phyloP scores from a whole-genome alignment of 768 basidiomycete species.

The Daedaleopsis sinensis region DNA sequence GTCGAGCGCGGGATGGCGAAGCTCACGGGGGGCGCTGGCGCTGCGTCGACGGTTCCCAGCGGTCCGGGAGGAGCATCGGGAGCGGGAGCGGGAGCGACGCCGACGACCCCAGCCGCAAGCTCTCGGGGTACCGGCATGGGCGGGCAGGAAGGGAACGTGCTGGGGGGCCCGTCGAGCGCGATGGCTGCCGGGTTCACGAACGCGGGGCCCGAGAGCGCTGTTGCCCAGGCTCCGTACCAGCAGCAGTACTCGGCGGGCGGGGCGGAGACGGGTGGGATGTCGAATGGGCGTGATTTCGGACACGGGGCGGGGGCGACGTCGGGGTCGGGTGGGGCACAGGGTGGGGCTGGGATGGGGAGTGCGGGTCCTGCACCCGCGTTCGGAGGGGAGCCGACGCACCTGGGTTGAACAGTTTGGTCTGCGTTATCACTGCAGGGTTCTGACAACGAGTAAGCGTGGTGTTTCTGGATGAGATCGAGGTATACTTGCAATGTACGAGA shows the following conservation, averaged over 20 bases:
- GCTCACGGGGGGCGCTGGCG: slow-evolving; percentile 12
- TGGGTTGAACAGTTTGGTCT: no score
- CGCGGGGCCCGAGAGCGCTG: slow-evolving; percentile 4
- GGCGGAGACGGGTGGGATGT: neutral
- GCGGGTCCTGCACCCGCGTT: slow-evolving; percentile 7
- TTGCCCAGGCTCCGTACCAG: slow-evolving; percentile 5
- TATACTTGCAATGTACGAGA: no score
- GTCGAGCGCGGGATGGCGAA: slow-evolving; percentile 18
- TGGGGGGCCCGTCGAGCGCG: slow-evolving; percentile 1
- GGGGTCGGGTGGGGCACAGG: neutral
- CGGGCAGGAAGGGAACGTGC: slow-evolving; percentile 4
- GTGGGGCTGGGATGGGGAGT: neutral
- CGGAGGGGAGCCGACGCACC: neutral
- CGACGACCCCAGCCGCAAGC: no score
- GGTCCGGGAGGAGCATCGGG: neutral
- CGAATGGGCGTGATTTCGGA: slow-evolving; percentile 11
- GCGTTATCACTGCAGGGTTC: neutral
- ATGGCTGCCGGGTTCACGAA: slow-evolving; percentile 7
- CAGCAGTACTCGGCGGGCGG: slow-evolving; percentile 1
- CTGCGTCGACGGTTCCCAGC: no score
- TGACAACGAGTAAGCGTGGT: no score
- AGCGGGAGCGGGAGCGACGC: neutral
- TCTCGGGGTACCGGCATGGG: no score
- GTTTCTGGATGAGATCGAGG: no score
- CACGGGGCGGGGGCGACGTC: neutral